Percentiles rank a stretch among this genome's conserved stretches.
These are phyloP conservation scores for Sambucus nigra DNA, from an alignment of 129 eudicot species.

Conservation along the genomic window DNA sequence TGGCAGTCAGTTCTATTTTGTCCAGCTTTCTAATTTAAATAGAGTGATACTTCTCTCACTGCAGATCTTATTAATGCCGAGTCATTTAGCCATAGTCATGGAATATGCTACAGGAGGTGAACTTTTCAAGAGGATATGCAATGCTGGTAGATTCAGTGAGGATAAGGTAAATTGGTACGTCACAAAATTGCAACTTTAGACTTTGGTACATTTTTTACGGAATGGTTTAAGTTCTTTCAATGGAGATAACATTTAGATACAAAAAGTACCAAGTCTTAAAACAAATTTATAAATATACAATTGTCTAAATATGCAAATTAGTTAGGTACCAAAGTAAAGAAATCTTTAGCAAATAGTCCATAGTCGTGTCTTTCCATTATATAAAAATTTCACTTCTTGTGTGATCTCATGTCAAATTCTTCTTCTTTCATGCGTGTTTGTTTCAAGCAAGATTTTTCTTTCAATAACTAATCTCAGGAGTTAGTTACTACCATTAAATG, in stretches of 20 bases:
- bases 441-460: conserved; percentile 78
- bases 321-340: no score
- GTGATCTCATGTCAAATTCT: neutral
- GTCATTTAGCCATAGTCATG: conserved; percentile 80
- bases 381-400: no score
- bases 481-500: conserved; percentile 91
- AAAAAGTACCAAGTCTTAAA: no score
- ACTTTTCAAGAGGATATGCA: conserved; percentile 75
- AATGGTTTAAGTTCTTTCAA: no score
- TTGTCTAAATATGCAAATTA: no score
- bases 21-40: neutral
- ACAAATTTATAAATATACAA: no score
- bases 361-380: no score
- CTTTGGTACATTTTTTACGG: no score
- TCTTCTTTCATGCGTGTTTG: neutral
- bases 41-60: neutral
- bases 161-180: conserved; percentile 55
- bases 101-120: conserved; percentile 86
- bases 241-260: no score
- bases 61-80: conserved; percentile 61
- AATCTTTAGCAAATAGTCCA: no score
- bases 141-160: conserved; percentile 79
- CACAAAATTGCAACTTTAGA: no score
- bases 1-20: neutral
- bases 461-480: conserved; percentile 88